Evolutionary conservation across 164 flowering plant genomes (phyloP), one percentile per base, ranked within the genome.

Genomic region (Aristolochia californica): DNA sequence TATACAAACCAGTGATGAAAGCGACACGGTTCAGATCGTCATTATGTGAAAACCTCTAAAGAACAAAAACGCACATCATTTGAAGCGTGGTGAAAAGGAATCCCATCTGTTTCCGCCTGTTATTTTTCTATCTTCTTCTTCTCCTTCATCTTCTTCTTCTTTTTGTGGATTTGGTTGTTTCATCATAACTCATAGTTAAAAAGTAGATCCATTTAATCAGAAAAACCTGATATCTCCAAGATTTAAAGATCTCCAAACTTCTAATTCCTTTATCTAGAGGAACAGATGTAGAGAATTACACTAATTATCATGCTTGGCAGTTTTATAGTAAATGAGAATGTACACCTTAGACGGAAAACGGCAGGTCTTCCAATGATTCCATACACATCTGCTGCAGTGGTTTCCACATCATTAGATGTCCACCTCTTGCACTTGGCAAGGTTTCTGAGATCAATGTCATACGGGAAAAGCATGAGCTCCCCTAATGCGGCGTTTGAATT

Each of bases 391-490:
- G 80, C 84, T 23, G 94, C 96, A 78, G 79, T 81, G 45, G 67
- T 70, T 62, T 63, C 44, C 25, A 95, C 79, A 57, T 84, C 90
- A 63, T 77, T 50, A 60, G 43, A 82, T 5, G 75, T 78, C 97
- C 97, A 93, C 64, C 80, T 85, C 48, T 64, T 87, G 68, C 49
- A 68, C 58, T 61, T 65, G 40, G 58, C 65, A 20, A 84, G 45
- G 59, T 80, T 79, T 62, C 74, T 90, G 61, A 70, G 78, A 47
- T 82, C 80, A 63, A 59, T 74, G 73, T 56, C 57, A 65, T 84
- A 85, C 26, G 94, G 99, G 49, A 89, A 83, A 64, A 93, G 83
- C 80, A 79, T 75, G 27, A 93, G 75, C 64, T 87, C 83, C 62
- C 96, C 90, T 26, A 70, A 63, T 49, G 87, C 94, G 38, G 78